Base-by-base conservation (phyloP, 2,329 filamentous ascomycete species). In the Exophiala sp. region DNA sequence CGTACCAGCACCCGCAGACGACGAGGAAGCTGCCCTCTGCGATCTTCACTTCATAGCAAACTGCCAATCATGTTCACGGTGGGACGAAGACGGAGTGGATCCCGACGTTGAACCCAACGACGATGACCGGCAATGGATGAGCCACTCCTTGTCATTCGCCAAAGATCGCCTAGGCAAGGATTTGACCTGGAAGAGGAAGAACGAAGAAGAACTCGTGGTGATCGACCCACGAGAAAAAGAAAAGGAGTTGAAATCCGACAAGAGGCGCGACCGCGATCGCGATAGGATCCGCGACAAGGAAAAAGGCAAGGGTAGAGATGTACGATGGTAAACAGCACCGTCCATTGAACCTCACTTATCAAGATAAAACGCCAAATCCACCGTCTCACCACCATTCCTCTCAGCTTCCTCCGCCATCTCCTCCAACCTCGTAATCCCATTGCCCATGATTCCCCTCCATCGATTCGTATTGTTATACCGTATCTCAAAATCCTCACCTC, bases 21-120 rank as follows among this genome's bases (percentile, higher is more conserved):
- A 79, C 14, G 85, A 87, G 36, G 89, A 95, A 68, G 85, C 84
- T 2, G 80, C 80, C 46, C 78, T 95, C 3, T 99, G 94, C 67
- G 94, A 97, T 69, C 74, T 99, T 34, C 94, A 99, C 69, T 99
- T 97, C 70, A 95, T 99, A 59, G 88, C 88, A 45, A 89, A 95
- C 65, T 99, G 94, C 70, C 90, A 96, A 68, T 96, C 90, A 41
- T 97, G 94, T 70, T 84, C 83, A 54, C 82, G 86, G 0, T 96
- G 91, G 90, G 88, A 95, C 65, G 80, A 85, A 63, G 11, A 73
- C 33, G 68, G 68, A 5, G 67, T 72, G 34, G 63, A 62, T 12
- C 71, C 74, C 9, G 82, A 78, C 3, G 75, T 77, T 10, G 76
- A 79, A 18, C 75, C 75, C 2, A 82, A 85, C 45, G 76, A 76